Conservation (phyloP, 768 basidiomycete genomes). For the Roridomyces roridus region DNA sequence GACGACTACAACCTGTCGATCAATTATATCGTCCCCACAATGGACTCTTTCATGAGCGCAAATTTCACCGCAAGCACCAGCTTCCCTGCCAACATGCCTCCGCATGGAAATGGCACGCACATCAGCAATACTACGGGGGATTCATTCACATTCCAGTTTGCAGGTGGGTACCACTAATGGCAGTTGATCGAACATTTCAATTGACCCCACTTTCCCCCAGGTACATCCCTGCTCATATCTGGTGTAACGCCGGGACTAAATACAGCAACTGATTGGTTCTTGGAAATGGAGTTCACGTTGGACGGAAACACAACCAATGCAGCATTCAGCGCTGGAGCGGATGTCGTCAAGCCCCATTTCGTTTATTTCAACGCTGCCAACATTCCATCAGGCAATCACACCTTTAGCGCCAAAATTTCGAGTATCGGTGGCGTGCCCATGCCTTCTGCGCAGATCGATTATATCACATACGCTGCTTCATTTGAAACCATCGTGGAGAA, state of each 20-base stretch:
- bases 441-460: no score
- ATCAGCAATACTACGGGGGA: slow-evolving; percentile 1
- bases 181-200: background rate
- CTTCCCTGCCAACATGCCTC: background rate
- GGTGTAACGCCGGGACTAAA: background rate
- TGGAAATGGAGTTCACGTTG: background rate
- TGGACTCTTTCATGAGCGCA: background rate
- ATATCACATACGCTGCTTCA: no score
- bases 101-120: slow-evolving; percentile 9
- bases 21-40: slow-evolving; percentile 5
- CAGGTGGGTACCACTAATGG: slow-evolving; percentile 5
- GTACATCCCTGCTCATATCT: background rate
- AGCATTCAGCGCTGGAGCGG: no score
- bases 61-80: background rate
- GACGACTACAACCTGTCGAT: background rate
- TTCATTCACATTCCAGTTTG: slow-evolving; percentile 1
- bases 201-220: background rate
- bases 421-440: no score
- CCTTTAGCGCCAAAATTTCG: no score
- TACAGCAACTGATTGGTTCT: background rate
- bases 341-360: no score
- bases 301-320: background rate
- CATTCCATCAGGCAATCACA: no score
- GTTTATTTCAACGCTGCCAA: no score
- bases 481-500: no score